phyloP scores from a whole-genome alignment of 2,329 filamentous ascomycete species.

The Colletotrichum liaoningense region DNA sequence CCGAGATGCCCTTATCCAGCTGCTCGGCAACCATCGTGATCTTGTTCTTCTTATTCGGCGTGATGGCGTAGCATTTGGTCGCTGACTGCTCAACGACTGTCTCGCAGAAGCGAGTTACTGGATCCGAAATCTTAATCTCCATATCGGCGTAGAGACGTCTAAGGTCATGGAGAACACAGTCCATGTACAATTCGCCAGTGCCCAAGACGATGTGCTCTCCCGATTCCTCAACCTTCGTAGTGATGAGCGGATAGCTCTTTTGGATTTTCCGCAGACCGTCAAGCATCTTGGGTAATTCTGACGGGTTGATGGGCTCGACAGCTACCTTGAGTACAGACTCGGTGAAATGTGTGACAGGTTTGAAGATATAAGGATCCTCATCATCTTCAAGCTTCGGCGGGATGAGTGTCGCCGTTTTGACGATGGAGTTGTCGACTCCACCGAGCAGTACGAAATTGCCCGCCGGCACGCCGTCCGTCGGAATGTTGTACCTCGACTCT shows the following conservation, averaged over 20 bases:
- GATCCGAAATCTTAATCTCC: constrained; percentile 99
- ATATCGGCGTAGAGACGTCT: constrained; percentile 96
- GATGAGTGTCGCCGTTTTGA: constrained; percentile 95
- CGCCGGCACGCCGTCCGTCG: constrained; percentile 90
- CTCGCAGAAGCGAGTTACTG: constrained; percentile 96
- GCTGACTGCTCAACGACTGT: constrained; percentile 97
- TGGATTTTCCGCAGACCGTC: constrained; percentile 96
- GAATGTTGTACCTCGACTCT: constrained; percentile 92
- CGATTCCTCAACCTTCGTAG: constrained; percentile 97
- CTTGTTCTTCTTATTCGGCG: constrained; percentile 99
- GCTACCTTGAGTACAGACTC: constrained; percentile 98
- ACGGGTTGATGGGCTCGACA: constrained; percentile 97
- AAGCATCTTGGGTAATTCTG: constrained; percentile 97
- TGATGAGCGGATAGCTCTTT: constrained; percentile 96
- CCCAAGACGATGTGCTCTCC: constrained; percentile 96
- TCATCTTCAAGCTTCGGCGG: constrained; percentile 83
- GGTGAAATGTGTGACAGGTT: constrained; percentile 91
- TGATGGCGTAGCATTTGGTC: constrained; percentile 97
- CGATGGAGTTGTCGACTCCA: constrained; percentile 96
- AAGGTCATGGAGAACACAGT: constrained; percentile 96
- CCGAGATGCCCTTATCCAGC: constrained; percentile 91
- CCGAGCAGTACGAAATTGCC: constrained; percentile 93
- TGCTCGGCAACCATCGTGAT: constrained; percentile 99
- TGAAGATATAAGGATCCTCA: constrained; percentile 96
- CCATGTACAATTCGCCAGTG: constrained; percentile 99